A percentile compares a stretch with the other conserved stretches of the same genome.
These are phyloP conservation scores for Wickerhamiella azymoides DNA, from an alignment of 805 yeast species.

Conservation along the genomic window DNA sequence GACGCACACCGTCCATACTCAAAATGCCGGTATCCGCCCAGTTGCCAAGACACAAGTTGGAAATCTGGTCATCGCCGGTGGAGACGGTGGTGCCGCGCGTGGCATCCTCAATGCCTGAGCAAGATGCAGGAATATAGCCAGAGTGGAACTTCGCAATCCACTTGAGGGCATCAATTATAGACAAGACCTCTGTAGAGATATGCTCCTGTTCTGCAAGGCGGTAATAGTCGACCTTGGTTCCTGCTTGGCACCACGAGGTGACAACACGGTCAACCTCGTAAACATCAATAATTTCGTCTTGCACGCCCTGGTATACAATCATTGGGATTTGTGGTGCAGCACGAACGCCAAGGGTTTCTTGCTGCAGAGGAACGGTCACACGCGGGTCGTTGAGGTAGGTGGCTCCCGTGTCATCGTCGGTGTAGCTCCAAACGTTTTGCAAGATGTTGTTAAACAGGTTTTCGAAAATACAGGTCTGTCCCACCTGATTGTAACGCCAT, in stretches of 20 bases:
- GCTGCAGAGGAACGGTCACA: conserved; percentile 12
- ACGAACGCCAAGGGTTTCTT: conserved; percentile 16
- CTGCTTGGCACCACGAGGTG: conserved; percentile 17
- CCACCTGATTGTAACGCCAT: conserved; percentile 11
- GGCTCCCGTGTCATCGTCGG: conserved; percentile 10
- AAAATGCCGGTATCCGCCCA: conserved; percentile 3
- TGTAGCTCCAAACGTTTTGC: conserved; percentile 15
- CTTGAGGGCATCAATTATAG: background rate
- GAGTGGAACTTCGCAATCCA: background rate
- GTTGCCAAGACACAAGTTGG: background rate
- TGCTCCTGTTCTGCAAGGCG: conserved; percentile 1
- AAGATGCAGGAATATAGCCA: background rate
- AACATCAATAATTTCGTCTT: conserved; percentile 18
- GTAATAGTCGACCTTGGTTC: conserved; percentile 16
- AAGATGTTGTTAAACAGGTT: conserved; percentile 12
- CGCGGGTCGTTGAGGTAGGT: conserved; percentile 9
- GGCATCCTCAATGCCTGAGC: background rate
- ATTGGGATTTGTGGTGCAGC: conserved; percentile 11
- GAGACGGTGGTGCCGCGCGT: background rate
- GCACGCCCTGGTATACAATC: conserved; percentile 20
- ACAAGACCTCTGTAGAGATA: background rate
- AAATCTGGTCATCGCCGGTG: background rate
- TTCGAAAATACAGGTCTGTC: conserved; percentile 11
- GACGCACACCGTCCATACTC: background rate
- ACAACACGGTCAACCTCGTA: conserved; percentile 13